These are phyloP conservation scores for Xylariaceae sp. DNA, from an alignment of 2,329 filamentous ascomycete species.

Conservation along the genomic window DNA sequence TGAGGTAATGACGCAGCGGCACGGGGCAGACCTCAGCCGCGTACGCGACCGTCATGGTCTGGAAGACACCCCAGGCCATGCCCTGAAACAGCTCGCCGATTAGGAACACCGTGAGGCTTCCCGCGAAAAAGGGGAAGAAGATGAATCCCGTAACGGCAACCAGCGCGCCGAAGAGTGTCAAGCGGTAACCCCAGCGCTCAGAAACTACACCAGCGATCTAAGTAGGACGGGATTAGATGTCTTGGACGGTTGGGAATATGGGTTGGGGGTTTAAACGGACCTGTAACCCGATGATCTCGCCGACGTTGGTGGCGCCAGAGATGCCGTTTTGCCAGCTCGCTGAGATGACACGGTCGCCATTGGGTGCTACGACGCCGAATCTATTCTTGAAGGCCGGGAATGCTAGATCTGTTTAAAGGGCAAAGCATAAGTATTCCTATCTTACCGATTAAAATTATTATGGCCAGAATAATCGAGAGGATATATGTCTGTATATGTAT, in stretches of 20 bases:
- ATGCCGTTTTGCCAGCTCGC: conserved; percentile 47
- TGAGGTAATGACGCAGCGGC: conserved; percentile 30
- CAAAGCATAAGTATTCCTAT: conserved; percentile 5
- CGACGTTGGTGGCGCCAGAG: conserved; percentile 41
- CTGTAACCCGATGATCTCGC: conserved; percentile 45
- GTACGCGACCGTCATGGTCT: conserved; percentile 31
- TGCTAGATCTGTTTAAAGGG: conserved; percentile 33
- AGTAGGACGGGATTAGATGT: background rate
- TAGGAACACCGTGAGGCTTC: conserved; percentile 35
- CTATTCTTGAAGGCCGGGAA: conserved; percentile 35
- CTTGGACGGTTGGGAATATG: background rate
- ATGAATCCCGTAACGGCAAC: conserved; percentile 38
- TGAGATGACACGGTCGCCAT: conserved; percentile 40
- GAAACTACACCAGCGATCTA: conserved; percentile 41
- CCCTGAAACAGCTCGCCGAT: conserved; percentile 40
- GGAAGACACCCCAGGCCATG: conserved; percentile 37
- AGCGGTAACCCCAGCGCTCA: conserved; percentile 39
- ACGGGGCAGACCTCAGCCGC: conserved; percentile 32
- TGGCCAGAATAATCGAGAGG: no score
- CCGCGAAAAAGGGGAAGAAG: conserved; percentile 40
- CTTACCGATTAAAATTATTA: background rate
- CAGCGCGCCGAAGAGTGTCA: conserved; percentile 40
- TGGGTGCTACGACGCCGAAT: conserved; percentile 32
- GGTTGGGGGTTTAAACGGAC: conserved; percentile 18
- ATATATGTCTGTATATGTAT: background rate